Conservation (phyloP, 352 stramenopile genomes). For the Phytophthora sojae region DNA sequence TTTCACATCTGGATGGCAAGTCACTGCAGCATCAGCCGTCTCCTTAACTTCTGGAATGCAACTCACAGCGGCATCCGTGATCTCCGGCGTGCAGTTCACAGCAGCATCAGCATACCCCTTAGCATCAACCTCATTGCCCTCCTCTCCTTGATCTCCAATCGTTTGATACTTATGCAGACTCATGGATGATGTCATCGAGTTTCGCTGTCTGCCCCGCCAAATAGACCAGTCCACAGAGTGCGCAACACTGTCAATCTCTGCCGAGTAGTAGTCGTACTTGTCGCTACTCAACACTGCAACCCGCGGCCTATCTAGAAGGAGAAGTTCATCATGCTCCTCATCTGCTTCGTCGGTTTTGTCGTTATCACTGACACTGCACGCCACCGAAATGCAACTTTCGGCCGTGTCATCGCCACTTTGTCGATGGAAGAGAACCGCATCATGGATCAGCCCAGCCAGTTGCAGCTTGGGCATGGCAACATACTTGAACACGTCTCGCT, state of each 20-base stretch:
- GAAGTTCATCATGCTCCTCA: conserved; percentile 6
- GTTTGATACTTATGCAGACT: conserved; percentile 11
- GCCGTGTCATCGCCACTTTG: conserved; percentile 6
- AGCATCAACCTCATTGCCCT: conserved; percentile 5
- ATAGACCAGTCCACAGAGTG: conserved; percentile 34
- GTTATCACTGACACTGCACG: conserved; percentile 10
- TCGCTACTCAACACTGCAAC: background rate
- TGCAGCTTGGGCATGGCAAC: conserved; percentile 46
- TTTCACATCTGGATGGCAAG: conserved; percentile 9
- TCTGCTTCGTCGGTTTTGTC: background rate
- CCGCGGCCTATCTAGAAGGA: conserved; percentile 22
- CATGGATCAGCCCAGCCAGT: conserved; percentile 48
- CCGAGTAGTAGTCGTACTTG: background rate
- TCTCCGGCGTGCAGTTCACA: conserved; percentile 14
- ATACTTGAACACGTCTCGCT: conserved; percentile 61
- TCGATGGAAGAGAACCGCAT: conserved; percentile 42
- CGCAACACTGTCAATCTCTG: conserved; percentile 4
- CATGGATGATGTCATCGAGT: conserved; percentile 47
- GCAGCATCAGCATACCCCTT: conserved; percentile 14
- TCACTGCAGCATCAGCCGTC: conserved; percentile 15
- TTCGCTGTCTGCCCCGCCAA: conserved; percentile 14
- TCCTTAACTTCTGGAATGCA: conserved; percentile 11
- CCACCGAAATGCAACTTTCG: conserved; percentile 40
- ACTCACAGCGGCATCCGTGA: conserved; percentile 15
- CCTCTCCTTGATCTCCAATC: conserved; percentile 1